Evolutionary conservation across 805 yeast species (phyloP).

Genomic region (Candida khao-thaluensis): DNA sequence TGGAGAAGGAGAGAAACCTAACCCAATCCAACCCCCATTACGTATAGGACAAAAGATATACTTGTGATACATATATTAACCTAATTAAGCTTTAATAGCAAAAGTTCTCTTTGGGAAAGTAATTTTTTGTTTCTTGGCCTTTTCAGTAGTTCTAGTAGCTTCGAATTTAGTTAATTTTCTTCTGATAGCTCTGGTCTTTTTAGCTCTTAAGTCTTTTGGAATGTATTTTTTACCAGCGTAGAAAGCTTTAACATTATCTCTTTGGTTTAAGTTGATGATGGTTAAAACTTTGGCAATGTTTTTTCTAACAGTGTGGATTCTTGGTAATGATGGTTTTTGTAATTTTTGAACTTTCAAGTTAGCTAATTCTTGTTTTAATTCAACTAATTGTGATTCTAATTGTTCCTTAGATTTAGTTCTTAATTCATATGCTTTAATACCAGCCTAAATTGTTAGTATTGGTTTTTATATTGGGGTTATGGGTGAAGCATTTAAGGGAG

Average conservation of each 20-base stretch:
- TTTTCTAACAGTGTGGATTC: constrained; percentile 96
- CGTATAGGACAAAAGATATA: too few species aligned
- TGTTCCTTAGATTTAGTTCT: constrained; percentile 96
- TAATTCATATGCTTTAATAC: constrained; percentile 92
- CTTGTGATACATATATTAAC: constrained; percentile 8
- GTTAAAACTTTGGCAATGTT: constrained; percentile 98
- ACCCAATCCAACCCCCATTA: too few species aligned
- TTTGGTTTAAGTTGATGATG: constrained; percentile 93
- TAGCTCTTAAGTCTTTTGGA: constrained; percentile 98
- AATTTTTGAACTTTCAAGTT: constrained; percentile 93
- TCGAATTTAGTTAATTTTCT: constrained; percentile 89
- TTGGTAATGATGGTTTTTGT: constrained; percentile 90
- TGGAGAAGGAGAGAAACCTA: constrained; percentile 2
- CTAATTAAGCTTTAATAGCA: constrained; percentile 92
- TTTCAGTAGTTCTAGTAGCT: constrained; percentile 76
- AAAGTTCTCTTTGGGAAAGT: constrained; percentile 98
- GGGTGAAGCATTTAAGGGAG: too few species aligned
- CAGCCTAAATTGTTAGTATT: constrained; percentile 58
- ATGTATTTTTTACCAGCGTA: constrained; percentile 92
- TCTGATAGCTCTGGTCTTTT: constrained; percentile 99
- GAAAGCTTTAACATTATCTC: constrained; percentile 91
- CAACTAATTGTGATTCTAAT: constrained; percentile 90
- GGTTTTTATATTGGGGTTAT: too few species aligned
- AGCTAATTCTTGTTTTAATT: constrained; percentile 95
- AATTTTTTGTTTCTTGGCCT: constrained; percentile 85